Evolutionary conservation across 345 rosid species (phyloP), one percentile per base, ranked within the genome.

Genomic region (Brassica napus): DNA sequence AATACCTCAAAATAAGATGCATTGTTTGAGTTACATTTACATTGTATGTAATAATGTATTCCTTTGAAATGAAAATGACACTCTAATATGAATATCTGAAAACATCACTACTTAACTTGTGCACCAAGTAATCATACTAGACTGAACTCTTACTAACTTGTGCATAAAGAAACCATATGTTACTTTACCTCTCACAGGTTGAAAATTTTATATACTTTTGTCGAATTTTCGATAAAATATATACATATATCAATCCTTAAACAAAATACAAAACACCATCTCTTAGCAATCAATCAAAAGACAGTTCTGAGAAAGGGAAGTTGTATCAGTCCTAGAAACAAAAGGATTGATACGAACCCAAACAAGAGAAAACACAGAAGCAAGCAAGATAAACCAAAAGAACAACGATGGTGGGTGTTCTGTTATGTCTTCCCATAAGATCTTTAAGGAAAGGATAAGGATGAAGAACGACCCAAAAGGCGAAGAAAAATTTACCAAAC

Each of bases 401-500:
- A 10, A 95, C 82, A 76, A 95, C 97, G 66, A 95, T 91, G 71
- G 99, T 95, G 1, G 98, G 99, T 14, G 97, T 93, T 82, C 98
- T 79, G 86, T 95, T 93, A 77, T 95, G 99, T 77, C 96, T 88
- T 30, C 99, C 98, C 99, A 95, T 91, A n/a, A 95, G 94, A 86
- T 98, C 99, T 80, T 95, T 91, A 32, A 95, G 96, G 92, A 95
- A 93, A 39, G 99, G 98, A 85, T 95, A 93, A 65, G 93, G 92
- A 91, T 93, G 98, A 68, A 92, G 86, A 74, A 95, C 90, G 73
- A 93, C 99, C 99, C 99, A 95, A 66, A 95, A 86, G 67, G 99
- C 91, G 68, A 95, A 95, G 85, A 95, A 95, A 58, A 90, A 88
- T 72, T 92, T 92, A n/a, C 99, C 99, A 30, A 95, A 93, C 74